Conservation (phyloP, 257 asterid species). For the Salvia rosmarinus region DNA sequence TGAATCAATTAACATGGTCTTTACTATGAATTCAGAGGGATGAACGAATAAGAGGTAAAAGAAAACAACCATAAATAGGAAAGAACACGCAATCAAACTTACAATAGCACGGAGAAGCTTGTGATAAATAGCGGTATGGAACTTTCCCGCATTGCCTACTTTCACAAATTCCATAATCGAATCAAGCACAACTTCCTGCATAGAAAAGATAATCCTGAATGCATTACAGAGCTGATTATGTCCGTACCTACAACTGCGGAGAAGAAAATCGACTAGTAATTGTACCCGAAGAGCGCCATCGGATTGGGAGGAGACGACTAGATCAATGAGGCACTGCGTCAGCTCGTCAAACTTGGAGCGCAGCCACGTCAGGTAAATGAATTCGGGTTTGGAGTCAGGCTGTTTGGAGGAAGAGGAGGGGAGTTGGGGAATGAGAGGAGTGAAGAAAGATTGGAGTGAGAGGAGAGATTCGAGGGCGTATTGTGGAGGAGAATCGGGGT, state of each 20-base stretch:
- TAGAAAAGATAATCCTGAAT: neutral
- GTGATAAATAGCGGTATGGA: conserved; percentile 75
- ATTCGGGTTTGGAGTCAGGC: conserved; percentile 52
- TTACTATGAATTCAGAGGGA: neutral
- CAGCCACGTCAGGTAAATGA: conserved; percentile 65
- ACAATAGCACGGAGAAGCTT: conserved; percentile 69
- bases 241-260: neutral
- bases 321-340: conserved; percentile 44
- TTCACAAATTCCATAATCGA: conserved; percentile 87
- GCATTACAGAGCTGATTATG: neutral
- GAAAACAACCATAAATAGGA: neutral
- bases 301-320: conserved; percentile 48
- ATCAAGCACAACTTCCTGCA: conserved; percentile 80
- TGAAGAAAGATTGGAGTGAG: conserved; percentile 84
- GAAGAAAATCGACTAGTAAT: neutral
- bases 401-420: conserved; percentile 41
- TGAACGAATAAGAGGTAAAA: neutral
- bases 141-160: conserved; percentile 77
- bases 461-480: conserved; percentile 72
- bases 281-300: conserved; percentile 65
- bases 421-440: conserved; percentile 67
- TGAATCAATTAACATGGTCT: conserved; percentile 2
- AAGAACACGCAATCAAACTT: conserved; percentile 31
- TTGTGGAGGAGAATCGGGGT: conserved; percentile 54
- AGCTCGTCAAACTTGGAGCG: conserved; percentile 79